These are phyloP conservation scores for Tylopilus vinaceipallidus DNA, from an alignment of 768 basidiomycete species.

Conservation along the genomic window DNA sequence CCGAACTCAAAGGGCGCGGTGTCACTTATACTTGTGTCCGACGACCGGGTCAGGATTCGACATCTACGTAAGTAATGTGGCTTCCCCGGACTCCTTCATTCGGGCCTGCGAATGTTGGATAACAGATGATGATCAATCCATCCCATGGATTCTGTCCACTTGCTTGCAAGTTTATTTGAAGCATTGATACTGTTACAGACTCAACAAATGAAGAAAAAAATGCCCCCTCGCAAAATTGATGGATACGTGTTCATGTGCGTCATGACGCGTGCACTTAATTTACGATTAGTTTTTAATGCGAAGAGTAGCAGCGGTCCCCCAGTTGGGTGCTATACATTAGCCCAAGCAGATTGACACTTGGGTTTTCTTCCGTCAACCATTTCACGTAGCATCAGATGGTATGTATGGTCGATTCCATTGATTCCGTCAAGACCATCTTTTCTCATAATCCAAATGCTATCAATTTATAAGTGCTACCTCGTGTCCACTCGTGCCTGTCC, in stretches of 20 bases:
- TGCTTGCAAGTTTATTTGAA: not conserved
- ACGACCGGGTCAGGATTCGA: not conserved
- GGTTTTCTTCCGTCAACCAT: not conserved
- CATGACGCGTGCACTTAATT: too few relatives aligned
- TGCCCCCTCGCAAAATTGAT: not conserved
- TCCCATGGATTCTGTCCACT: not conserved
- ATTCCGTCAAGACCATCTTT: too few relatives aligned
- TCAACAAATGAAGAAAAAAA: not conserved
- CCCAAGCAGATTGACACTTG: not conserved
- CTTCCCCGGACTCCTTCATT: slow-evolving; percentile 9
- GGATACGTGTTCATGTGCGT: not conserved
- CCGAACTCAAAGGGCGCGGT: too few relatives aligned
- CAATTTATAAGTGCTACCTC: not conserved
- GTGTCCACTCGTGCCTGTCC: not conserved
- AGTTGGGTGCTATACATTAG: not conserved
- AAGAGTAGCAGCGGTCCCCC: too few relatives aligned
- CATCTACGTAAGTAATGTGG: slow-evolving; percentile 8
- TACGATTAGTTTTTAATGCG: too few relatives aligned
- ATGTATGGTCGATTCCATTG: too few relatives aligned
- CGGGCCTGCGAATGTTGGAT: not conserved
- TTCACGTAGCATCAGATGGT: too few relatives aligned
- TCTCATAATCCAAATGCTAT: not conserved
- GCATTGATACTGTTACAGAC: not conserved
- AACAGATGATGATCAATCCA: not conserved
- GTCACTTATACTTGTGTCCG: too few relatives aligned